These are phyloP conservation scores for Russula griseocarnosa DNA, from an alignment of 768 basidiomycete species.

Conservation along the genomic window DNA sequence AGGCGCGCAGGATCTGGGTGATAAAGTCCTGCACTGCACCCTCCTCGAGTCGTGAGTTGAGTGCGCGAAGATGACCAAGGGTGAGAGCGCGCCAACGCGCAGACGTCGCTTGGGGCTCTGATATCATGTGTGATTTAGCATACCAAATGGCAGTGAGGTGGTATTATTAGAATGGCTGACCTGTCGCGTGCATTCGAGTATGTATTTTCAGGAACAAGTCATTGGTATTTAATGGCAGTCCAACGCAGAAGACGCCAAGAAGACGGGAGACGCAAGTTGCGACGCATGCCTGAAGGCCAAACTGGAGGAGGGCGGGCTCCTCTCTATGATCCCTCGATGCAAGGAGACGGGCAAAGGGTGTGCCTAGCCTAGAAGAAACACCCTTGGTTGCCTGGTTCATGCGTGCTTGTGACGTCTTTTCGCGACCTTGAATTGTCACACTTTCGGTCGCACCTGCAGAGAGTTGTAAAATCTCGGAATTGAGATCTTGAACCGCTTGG, in stretches of 20 bases:
- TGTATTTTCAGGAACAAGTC: conserved; percentile 60
- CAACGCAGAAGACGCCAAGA: conserved; percentile 67
- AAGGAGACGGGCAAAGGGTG: conserved; percentile 56
- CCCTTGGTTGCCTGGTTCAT: conserved; percentile 54
- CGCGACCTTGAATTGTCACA: conserved; percentile 48
- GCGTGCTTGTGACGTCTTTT: conserved; percentile 40
- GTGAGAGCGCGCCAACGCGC: conserved; percentile 75
- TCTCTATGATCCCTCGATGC: conserved; percentile 64
- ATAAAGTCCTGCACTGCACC: conserved; percentile 66
- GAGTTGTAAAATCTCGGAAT: conserved; percentile 77
- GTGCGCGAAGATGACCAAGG: conserved; percentile 60
- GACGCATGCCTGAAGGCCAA: conserved; percentile 70
- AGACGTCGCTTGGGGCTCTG: conserved; percentile 74
- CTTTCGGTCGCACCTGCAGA: conserved; percentile 71
- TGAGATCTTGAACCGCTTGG: conserved; percentile 74
- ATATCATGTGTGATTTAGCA: conserved; percentile 22
- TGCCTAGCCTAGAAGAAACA: conserved; percentile 59
- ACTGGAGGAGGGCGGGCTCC: conserved; percentile 72
- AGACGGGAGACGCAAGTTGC: conserved; percentile 63
- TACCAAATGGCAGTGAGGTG: conserved; percentile 1
- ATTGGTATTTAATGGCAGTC: conserved; percentile 67
- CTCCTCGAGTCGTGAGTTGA: conserved; percentile 63
- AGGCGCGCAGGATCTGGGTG: conserved; percentile 72
- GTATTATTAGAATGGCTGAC: conserved; percentile 36
- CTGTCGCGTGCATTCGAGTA: conserved; percentile 51